Conservation (phyloP, 108 stramenopile species). For the Nannochloropsis oceanica region DNA sequence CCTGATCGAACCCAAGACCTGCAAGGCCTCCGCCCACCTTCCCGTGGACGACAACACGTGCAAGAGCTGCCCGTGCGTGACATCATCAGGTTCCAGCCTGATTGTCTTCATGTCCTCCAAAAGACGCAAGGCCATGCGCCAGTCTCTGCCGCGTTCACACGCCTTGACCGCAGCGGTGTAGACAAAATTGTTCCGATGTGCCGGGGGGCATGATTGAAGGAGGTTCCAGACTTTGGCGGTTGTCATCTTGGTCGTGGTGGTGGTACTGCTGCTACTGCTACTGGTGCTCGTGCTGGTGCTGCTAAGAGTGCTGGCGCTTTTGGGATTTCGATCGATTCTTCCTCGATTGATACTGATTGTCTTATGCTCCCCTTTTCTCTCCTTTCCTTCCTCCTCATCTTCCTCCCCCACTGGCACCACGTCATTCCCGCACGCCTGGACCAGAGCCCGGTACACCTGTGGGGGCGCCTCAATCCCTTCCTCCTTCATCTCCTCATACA, state of each 20-base stretch:
- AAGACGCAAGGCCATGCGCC: background rate
- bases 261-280: background rate
- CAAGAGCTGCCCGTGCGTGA: background rate
- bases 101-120: background rate
- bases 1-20: background rate
- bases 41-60: background rate
- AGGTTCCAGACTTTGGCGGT: background rate
- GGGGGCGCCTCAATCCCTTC: background rate
- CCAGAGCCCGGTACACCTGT: background rate
- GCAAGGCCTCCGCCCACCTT: background rate
- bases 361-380: too few relatives aligned
- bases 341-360: too few relatives aligned
- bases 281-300: background rate
- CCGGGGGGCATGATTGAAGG: background rate
- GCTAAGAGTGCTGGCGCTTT: background rate
- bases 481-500: background rate
- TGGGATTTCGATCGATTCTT: background rate
- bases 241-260: background rate
- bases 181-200: background rate
- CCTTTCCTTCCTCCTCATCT: too few relatives aligned
- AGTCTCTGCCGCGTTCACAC: background rate
- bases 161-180: background rate
- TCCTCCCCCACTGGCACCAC: background rate
- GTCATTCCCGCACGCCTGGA: background rate
- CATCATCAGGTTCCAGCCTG: background rate